These are phyloP conservation scores for Chlamydomonas eustigma DNA, from an alignment of 139 green algal genomes.

Conservation along the genomic window DNA sequence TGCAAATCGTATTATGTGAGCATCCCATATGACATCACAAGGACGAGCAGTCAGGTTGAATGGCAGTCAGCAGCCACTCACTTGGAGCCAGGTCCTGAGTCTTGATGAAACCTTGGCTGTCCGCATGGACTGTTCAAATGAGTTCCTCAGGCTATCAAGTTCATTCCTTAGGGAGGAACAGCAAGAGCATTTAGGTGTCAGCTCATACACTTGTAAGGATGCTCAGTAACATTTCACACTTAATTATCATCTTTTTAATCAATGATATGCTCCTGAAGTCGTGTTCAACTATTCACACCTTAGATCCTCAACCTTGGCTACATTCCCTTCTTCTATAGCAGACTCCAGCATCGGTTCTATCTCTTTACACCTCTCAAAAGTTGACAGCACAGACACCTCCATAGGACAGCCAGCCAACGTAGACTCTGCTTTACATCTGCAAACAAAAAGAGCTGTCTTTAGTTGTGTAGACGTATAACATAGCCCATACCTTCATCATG, in stretches of 20 bases:
- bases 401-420: background rate
- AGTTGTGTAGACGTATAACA: too few relatives aligned
- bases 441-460: background rate
- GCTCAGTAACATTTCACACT: too few relatives aligned
- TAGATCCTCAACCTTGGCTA: background rate
- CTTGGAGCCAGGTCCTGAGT: conserved; percentile 27
- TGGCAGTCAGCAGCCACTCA: too few relatives aligned
- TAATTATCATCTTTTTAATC: too few relatives aligned
- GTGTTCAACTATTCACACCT: background rate
- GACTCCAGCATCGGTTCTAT: background rate
- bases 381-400: background rate
- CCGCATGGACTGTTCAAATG: conserved; percentile 24
- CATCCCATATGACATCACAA: too few relatives aligned
- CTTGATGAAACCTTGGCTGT: conserved; percentile 14
- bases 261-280: too few relatives aligned
- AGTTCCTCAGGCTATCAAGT: conserved; percentile 19
- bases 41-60: too few relatives aligned
- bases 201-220: too few relatives aligned
- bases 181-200: too few relatives aligned
- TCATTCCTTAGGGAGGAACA: background rate
- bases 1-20: too few relatives aligned
- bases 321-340: background rate
- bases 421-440: background rate
- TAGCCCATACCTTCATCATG: too few relatives aligned
- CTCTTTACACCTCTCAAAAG: background rate